Base-by-base conservation (phyloP, 257 asterid species). In the Solanum ahanhuiri region DNA sequence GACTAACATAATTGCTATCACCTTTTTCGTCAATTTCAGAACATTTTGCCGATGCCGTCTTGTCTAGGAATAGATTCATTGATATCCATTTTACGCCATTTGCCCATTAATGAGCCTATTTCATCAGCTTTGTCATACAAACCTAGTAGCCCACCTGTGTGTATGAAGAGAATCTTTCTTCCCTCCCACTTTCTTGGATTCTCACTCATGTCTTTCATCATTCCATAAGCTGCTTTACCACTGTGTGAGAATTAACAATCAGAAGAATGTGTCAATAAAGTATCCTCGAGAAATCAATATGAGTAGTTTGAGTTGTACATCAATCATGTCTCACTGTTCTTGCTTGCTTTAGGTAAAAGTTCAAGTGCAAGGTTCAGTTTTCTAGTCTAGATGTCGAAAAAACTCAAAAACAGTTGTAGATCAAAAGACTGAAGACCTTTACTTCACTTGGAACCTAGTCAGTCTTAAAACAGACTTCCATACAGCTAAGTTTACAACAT, bases 41-140 rank as follows among this genome's bases (percentile, higher is more conserved):
- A 96, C 99, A 95, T 95, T 90, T 93, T 94, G 60, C 98, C 99
- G 5, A 88, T 90, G 89, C 99, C 99, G 18, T 92, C 96, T 84
- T 92, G 92, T 30, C 94, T 89, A 3, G 95, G 95, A n/a, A 91
- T 39, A n/a, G 93, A 88, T 84, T 92, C 97, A 34, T 85, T 89
- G 66, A 96, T 85, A 85, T 95, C 97, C 98, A 96, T 93, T 88
- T 92, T 89, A 17, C 94, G 91, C 98, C 98, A 95, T 7, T 92
- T 93, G 43, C 96, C 94, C 69, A 96, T 58, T 88, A 92, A 77
- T 14, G 98, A 83, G 4, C 88, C 89, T 83, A 96, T 91, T 90
- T 95, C 93, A 88, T 95, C 98, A 22, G 95, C 86, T 85, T 95
- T 95, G 91, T 95, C 98, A 45, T 75, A 95, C 85, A 96, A 88